Conservation (phyloP, 768 basidiomycete species). For the Lenzites betulinus region DNA sequence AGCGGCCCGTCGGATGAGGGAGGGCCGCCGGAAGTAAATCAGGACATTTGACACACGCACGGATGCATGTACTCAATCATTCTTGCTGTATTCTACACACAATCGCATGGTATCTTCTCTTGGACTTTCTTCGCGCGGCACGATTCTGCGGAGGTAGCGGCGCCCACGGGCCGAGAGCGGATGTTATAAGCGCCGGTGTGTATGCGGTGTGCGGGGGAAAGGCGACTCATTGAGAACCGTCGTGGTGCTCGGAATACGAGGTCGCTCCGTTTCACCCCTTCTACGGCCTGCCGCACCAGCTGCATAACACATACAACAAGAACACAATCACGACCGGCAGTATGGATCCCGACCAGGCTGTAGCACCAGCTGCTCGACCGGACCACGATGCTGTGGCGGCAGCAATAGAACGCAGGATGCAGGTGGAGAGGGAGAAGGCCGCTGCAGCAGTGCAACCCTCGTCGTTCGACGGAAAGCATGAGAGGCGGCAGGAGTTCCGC, state of each 20-base stretch:
- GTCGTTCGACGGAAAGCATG: slow-evolving; percentile 51
- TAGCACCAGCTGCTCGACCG: slow-evolving; percentile 18
- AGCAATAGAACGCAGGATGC: slow-evolving; percentile 32
- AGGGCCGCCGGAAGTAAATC: neutral
- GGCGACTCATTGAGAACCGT: neutral
- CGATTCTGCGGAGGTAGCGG: too few species aligned
- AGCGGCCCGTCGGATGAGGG: slow-evolving; percentile 7
- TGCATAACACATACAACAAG: neutral
- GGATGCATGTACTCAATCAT: neutral
- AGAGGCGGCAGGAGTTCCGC: slow-evolving; percentile 70
- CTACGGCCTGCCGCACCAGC: neutral
- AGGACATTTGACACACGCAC: slow-evolving; percentile 3
- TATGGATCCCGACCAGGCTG: slow-evolving; percentile 4
- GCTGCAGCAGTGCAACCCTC: slow-evolving; percentile 18
- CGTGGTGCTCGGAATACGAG: slow-evolving; percentile 7
- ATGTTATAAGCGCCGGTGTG: neutral
- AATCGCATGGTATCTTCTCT: neutral
- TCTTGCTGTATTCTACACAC: neutral
- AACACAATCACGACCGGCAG: neutral
- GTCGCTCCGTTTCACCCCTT: neutral
- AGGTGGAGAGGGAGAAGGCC: slow-evolving; percentile 20
- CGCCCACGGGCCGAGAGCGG: neutral
- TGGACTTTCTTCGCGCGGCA: neutral
- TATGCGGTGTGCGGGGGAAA: neutral
- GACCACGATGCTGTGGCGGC: slow-evolving; percentile 29